Conservation (phyloP, 305 asterid species). For the Solanum hybrid region DNA sequence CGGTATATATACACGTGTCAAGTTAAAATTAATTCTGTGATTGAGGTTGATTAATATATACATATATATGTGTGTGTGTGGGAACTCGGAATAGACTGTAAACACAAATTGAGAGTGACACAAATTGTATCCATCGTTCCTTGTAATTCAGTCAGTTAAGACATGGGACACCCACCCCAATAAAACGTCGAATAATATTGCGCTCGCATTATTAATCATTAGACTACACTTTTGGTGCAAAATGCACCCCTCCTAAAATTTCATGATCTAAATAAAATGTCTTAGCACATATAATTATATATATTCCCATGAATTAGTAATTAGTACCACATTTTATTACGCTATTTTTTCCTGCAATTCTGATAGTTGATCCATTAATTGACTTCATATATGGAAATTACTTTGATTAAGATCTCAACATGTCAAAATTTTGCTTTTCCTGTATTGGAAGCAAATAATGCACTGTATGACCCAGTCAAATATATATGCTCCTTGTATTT, state of each 20-base stretch:
- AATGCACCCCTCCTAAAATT: background rate
- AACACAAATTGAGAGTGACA: background rate
- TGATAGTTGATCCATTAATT: too few species aligned
- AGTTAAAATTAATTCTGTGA: too few species aligned
- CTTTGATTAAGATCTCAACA: too few species aligned
- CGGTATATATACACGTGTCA: background rate
- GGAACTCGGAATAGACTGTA: background rate
- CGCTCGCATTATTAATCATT: background rate
- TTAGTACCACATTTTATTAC: too few species aligned
- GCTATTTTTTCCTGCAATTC: too few species aligned
- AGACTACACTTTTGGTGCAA: background rate
- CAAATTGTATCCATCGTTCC: background rate
- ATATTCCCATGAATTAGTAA: too few species aligned
- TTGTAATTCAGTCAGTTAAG: background rate
- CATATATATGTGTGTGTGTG: background rate
- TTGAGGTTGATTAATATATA: background rate
- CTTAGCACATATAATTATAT: background rate
- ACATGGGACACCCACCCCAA: background rate
- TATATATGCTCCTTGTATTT: background rate
- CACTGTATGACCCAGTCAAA: background rate
- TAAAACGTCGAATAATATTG: background rate
- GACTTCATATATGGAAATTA: too few species aligned
- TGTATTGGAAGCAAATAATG: background rate
- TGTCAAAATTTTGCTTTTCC: too few species aligned
- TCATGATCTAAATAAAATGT: background rate